These are phyloP conservation scores for Fragaria vesca DNA, from an alignment of 306 rosid genomes.

Conservation along the genomic window DNA sequence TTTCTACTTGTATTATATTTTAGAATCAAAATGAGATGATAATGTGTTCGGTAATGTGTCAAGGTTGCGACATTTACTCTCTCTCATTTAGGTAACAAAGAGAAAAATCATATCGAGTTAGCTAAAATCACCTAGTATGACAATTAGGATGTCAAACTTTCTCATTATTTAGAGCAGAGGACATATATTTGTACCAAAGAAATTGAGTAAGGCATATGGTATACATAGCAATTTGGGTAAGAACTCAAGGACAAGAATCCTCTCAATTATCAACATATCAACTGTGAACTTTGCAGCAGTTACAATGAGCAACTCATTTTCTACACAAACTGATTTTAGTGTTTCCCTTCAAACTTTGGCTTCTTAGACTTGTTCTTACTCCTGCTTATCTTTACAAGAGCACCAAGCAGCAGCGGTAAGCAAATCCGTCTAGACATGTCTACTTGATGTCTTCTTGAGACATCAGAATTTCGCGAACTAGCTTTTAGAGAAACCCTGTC, in stretches of 20 bases:
- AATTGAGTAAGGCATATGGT: neutral
- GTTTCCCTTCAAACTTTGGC: constrained; percentile 19
- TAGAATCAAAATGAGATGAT: no score
- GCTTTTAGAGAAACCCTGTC: constrained; percentile 15
- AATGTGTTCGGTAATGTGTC: no score
- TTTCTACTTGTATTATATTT: no score
- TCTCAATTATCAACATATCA: neutral
- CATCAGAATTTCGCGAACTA: constrained; percentile 29
- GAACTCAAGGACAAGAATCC: neutral
- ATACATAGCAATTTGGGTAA: neutral
- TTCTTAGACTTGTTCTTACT: constrained; percentile 47
- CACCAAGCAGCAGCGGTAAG: constrained; percentile 48
- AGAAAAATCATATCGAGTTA: no score
- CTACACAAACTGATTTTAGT: neutral
- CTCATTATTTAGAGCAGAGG: neutral
- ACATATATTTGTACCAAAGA: neutral
- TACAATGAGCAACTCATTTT: constrained; percentile 1
- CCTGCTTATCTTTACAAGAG: constrained; percentile 36
- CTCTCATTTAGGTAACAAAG: no score
- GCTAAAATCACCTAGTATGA: neutral
- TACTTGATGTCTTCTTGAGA: constrained; percentile 27
- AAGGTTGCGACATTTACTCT: no score
- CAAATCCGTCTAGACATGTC: constrained; percentile 44
- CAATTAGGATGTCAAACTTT: neutral
- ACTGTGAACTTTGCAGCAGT: neutral